phyloP scores from a whole-genome alignment of 306 rosid genomes.

The Hippophae gyantsensis region DNA sequence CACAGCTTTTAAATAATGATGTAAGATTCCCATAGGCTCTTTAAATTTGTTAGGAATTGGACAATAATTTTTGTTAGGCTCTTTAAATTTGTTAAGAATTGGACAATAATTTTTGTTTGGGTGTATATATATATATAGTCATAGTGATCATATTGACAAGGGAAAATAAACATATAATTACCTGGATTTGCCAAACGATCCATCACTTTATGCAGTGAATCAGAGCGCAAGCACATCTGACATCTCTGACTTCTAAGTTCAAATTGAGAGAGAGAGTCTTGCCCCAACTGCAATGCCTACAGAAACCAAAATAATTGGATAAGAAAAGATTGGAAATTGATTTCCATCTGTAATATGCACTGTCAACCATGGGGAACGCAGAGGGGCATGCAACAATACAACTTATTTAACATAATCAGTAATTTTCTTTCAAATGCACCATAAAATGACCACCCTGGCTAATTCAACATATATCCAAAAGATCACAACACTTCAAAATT shows the following conservation, averaged over 20 bases:
- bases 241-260: constrained; percentile 84
- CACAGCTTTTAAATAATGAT: too few species aligned
- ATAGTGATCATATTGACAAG: too few species aligned
- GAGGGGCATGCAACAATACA: not conserved
- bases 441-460: not conserved
- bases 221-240: constrained; percentile 92
- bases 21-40: too few species aligned
- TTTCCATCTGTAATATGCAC: not conserved
- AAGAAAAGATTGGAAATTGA: constrained; percentile 2
- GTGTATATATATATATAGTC: too few species aligned
- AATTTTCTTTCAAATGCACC: not conserved
- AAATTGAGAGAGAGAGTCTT: constrained; percentile 46
- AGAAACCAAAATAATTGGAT: constrained; percentile 14
- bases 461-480: not conserved
- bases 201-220: constrained; percentile 92
- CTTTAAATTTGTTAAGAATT: too few species aligned
- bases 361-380: not conserved
- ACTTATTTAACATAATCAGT: not conserved
- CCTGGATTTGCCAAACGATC: constrained; percentile 91
- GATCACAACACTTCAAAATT: not conserved
- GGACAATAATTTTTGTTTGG: too few species aligned
- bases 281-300: constrained; percentile 93
- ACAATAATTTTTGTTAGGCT: too few species aligned
- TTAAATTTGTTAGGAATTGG: too few species aligned
- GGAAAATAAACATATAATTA: not conserved